These are phyloP conservation scores for Rhododendron williamsianum DNA, from an alignment of 148 eudicot species.

Conservation along the genomic window DNA sequence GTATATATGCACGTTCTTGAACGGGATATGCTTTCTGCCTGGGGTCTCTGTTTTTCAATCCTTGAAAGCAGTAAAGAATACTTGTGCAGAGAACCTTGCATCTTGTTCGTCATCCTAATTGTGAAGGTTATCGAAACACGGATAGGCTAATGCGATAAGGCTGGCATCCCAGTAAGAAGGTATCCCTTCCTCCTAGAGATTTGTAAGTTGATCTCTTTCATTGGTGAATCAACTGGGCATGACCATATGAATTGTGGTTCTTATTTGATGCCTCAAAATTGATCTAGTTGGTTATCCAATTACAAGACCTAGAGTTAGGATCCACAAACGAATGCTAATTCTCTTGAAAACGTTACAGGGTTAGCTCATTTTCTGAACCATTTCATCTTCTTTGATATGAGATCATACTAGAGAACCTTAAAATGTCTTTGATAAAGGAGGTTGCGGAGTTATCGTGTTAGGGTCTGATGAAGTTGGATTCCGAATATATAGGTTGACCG, in stretches of 20 bases:
- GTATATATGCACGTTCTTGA: not conserved
- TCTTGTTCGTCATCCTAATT: not conserved
- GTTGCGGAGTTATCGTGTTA: not conserved
- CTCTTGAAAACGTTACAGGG: not conserved
- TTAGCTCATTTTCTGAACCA: not conserved
- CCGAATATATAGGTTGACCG: not conserved
- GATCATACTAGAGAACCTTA: not conserved
- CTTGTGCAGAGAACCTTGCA: not conserved
- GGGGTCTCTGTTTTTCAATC: conserved; percentile 1
- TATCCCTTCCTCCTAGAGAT: not conserved
- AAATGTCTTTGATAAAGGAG: not conserved
- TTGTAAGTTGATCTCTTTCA: not conserved
- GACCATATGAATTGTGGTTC: not conserved
- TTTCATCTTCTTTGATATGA: not conserved
- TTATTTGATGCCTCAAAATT: conserved; percentile 3
- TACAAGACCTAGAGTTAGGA: not conserved
- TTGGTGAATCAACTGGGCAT: not conserved
- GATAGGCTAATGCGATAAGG: not conserved
- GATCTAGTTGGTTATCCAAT: not conserved
- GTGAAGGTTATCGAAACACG: not conserved
- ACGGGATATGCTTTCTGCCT: not conserved
- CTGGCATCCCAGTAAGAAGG: not conserved
- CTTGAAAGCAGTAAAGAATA: not conserved
- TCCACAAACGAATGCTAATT: not conserved
- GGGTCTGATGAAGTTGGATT: not conserved